Conservation (phyloP, 306 rosid species). For the Phaseolus lunatus region DNA sequence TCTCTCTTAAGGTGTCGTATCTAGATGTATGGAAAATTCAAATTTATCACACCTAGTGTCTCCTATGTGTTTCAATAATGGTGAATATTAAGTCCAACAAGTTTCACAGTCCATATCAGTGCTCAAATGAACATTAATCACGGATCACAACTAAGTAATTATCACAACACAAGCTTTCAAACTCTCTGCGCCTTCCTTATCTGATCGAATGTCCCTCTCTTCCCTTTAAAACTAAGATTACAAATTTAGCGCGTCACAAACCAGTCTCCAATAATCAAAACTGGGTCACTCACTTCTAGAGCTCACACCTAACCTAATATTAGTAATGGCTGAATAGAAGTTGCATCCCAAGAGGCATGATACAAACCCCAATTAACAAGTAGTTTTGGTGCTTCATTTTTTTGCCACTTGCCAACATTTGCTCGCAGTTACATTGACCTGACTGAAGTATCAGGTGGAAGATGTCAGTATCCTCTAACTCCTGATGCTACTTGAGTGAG, state of each 20-base stretch:
- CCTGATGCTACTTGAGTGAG: slow-evolving; percentile 56
- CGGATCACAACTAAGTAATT: neutral
- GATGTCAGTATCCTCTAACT: slow-evolving; percentile 61
- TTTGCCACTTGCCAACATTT: slow-evolving; percentile 37
- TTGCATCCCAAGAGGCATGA: slow-evolving; percentile 27
- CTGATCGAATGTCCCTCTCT: neutral
- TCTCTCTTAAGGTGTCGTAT: neutral
- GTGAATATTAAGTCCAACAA: neutral
- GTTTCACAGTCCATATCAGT: neutral
- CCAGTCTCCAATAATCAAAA: slow-evolving; percentile 29
- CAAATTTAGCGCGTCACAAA: neutral
- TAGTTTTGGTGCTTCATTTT: slow-evolving; percentile 41
- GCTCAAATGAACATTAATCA: neutral
- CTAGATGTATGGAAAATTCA: neutral
- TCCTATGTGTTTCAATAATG: neutral
- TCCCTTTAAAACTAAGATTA: slow-evolving; percentile 8
- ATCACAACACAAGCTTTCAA: slow-evolving; percentile 1
- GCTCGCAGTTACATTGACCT: slow-evolving; percentile 32
- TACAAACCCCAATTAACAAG: slow-evolving; percentile 15
- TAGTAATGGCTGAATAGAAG: slow-evolving; percentile 26
- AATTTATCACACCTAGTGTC: neutral
- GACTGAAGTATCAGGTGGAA: slow-evolving; percentile 48
- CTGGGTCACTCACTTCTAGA: slow-evolving; percentile 19
- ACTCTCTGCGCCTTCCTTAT: neutral
- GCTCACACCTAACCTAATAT: slow-evolving; percentile 16